Conservation (phyloP, 305 asterid species). For the Ruellia speciosa region DNA sequence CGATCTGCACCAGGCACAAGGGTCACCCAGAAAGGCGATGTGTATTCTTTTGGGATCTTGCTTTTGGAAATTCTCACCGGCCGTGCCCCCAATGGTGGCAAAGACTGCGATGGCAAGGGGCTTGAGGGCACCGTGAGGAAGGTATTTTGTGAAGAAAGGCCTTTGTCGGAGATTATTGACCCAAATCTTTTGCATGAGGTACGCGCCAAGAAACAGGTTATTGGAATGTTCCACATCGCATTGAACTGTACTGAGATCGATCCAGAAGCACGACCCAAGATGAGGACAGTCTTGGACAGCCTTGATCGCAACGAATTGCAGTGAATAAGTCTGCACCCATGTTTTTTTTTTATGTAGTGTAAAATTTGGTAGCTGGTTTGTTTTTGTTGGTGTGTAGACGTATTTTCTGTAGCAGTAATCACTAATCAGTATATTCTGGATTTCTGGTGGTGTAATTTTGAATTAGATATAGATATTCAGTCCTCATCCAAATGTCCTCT, state of each 20-base stretch:
- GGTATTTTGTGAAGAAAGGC: slow-evolving; percentile 63
- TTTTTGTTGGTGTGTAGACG: background rate
- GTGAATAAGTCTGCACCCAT: slow-evolving; percentile 13
- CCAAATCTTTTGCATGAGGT: slow-evolving; percentile 67
- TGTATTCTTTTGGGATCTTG: slow-evolving; percentile 70
- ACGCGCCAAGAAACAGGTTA: slow-evolving; percentile 78
- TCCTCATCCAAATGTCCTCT: too few species aligned
- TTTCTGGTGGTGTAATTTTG: too few species aligned
- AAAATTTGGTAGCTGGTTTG: background rate
- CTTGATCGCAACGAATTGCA: slow-evolving; percentile 51
- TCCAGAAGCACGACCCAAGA: slow-evolving; percentile 79
- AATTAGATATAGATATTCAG: too few species aligned
- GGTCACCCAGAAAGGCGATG: slow-evolving; percentile 68
- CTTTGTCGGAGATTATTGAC: slow-evolving; percentile 73
- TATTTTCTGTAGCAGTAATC: too few species aligned
- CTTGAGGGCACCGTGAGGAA: slow-evolving; percentile 62
- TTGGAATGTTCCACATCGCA: slow-evolving; percentile 73
- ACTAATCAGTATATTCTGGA: too few species aligned
- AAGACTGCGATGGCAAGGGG: slow-evolving; percentile 41
- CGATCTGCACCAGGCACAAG: slow-evolving; percentile 31
- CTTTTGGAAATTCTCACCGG: slow-evolving; percentile 79
- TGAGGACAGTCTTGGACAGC: slow-evolving; percentile 68
- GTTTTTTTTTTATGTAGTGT: background rate
- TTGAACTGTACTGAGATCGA: slow-evolving; percentile 79
- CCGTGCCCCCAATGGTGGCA: slow-evolving; percentile 26